Base-by-base conservation (phyloP, 2,329 filamentous ascomycete species). In the Fusarium continuum region DNA sequence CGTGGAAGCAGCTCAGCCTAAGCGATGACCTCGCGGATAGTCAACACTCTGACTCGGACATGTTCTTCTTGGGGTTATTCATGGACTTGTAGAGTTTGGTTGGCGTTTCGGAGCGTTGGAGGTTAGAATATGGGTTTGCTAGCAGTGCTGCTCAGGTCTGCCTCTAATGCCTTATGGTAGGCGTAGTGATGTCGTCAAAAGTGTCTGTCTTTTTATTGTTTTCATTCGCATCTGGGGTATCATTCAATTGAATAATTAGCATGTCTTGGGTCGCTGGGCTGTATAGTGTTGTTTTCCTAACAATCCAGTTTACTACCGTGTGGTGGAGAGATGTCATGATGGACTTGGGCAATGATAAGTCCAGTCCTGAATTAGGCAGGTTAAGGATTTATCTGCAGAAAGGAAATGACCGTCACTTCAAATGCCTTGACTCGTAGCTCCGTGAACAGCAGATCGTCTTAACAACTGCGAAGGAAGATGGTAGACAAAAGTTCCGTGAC, bases 1-100 rank as follows among this genome's bases (percentile, higher is more conserved):
- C 28, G 46, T 75, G 83, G 13, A 69, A 6, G 35, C 17, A 39
- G 10, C 9, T 39, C 43, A 17, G 44, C 22, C 1, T 58, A 17
- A 50, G 9, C 20, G 8, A 6, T 16, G n/a, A 20, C 8, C 17
- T 31, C 28, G 13, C 28, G 11, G 19, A 29, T 19, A 19, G n/a
- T n/a, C n/a, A n/a, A n/a, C n/a, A n/a, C n/a, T n/a, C n/a, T n/a
- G n/a, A n/a, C n/a, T n/a, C n/a, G n/a, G n/a, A n/a, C n/a, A n/a
- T n/a, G n/a, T n/a, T n/a, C n/a, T n/a, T n/a, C n/a, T n/a, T n/a
- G n/a, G n/a, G n/a, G n/a, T n/a, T n/a, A n/a, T n/a, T 17, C 28
- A 28, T 41, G 25, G n/a, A 9, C 11, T 19, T 17, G 14, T 25
- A 13, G 34, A 19, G 6, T 20, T 11, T 20, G 17, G 8, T 6